Evolutionary conservation across 495 filamentous ascomycete species (phyloP).

Genomic region (Immersiella caudata): DNA sequence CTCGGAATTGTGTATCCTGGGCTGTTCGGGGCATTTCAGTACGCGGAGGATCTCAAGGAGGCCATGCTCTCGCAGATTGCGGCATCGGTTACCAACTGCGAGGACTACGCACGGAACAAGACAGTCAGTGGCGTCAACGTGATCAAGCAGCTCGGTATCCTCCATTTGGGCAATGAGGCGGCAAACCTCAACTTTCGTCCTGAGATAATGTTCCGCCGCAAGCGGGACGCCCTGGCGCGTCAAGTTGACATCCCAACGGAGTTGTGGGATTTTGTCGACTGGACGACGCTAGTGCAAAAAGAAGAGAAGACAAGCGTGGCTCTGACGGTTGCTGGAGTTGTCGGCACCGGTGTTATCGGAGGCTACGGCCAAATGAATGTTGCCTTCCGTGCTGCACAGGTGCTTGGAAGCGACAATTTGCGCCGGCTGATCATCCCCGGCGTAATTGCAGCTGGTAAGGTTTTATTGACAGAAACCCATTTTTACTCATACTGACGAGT

Average conservation of each 20-base stretch:
- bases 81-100: slow-evolving; percentile 72
- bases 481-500: slow-evolving; percentile 18
- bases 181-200: slow-evolving; percentile 80
- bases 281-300: slow-evolving; percentile 75
- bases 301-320: slow-evolving; percentile 97
- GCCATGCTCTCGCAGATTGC: slow-evolving; percentile 91
- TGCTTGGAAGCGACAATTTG: slow-evolving; percentile 83
- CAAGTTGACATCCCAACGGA: slow-evolving; percentile 88
- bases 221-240: slow-evolving; percentile 75
- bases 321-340: slow-evolving; percentile 84
- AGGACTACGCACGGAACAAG: slow-evolving; percentile 78
- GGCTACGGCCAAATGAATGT: slow-evolving; percentile 89
- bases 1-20: slow-evolving; percentile 86
- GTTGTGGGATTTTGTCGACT: slow-evolving; percentile 90
- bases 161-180: slow-evolving; percentile 88
- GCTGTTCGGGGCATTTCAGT: slow-evolving; percentile 81
- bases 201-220: slow-evolving; percentile 88
- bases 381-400: slow-evolving; percentile 72
- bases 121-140: slow-evolving; percentile 81
- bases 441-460: slow-evolving; percentile 74
- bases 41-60: slow-evolving; percentile 87
- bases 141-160: slow-evolving; percentile 83
- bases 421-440: slow-evolving; percentile 81
- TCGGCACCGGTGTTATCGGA: slow-evolving; percentile 79
- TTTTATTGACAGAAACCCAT: slow-evolving; percentile 9